phyloP scores from a whole-genome alignment of 768 basidiomycete genomes.

The Podaxis sp. region DNA sequence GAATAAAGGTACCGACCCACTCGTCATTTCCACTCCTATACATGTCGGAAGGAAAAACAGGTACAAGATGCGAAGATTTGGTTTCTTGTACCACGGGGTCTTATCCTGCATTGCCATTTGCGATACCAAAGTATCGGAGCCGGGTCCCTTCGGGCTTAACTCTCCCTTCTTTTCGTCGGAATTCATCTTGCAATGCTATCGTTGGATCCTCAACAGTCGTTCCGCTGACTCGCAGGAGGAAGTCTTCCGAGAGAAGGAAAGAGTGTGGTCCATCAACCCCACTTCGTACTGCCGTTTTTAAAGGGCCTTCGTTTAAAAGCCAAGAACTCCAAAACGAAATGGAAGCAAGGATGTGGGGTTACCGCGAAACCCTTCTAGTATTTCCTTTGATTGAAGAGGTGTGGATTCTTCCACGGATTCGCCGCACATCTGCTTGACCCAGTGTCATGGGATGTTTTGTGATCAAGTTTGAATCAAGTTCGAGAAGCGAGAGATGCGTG shows the following conservation, averaged over 20 bases:
- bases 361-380: neutral
- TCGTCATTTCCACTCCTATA: conserved; percentile 62
- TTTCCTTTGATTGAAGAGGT: neutral
- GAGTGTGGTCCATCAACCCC: neutral
- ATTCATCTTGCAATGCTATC: neutral
- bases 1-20: conserved; percentile 36
- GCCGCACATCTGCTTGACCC: conserved; percentile 6
- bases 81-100: conserved; percentile 62
- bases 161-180: conserved; percentile 12
- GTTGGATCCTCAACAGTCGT: neutral
- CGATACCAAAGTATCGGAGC: conserved; percentile 32
- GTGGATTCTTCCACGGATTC: conserved; percentile 15
- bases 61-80: conserved; percentile 54
- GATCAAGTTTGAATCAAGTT: neutral
- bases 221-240: neutral
- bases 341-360: conserved; percentile 10
- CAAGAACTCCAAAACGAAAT: neutral
- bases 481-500: conserved; percentile 1
- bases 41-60: conserved; percentile 58
- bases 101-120: conserved; percentile 47
- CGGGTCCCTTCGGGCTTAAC: neutral
- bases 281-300: neutral
- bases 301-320: neutral
- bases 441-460: conserved; percentile 7
- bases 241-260: neutral